Conservation (phyloP, 1,284 basidiomycete genomes). For the Marasmius tenuissimus region DNA sequence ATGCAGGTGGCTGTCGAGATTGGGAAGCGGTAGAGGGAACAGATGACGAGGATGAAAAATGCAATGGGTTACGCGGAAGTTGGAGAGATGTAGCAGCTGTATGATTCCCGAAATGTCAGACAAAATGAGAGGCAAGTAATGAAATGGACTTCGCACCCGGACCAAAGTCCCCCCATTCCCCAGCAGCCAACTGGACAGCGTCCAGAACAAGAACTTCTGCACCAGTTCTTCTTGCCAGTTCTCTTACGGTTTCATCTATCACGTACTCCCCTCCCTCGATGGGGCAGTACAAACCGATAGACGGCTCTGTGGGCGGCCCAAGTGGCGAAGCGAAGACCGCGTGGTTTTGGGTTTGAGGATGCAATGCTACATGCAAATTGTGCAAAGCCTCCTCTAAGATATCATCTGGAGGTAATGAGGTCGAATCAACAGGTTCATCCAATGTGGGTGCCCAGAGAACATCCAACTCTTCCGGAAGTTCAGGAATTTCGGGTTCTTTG, state of each 20-base stretch:
- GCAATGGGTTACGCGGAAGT: conserved; percentile 69
- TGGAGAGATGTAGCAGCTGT: conserved; percentile 65
- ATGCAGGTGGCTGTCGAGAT: conserved; percentile 20
- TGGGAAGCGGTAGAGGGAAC: conserved; percentile 13
- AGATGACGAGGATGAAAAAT: conserved; percentile 47
- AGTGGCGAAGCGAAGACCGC: conserved; percentile 57
- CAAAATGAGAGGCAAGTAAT: conserved; percentile 13
- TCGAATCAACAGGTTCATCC: conserved; percentile 21
- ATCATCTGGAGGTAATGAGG: conserved; percentile 48
- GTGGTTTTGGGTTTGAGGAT: conserved; percentile 76
- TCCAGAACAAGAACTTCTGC: conserved; percentile 84
- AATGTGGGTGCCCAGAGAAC: conserved; percentile 65
- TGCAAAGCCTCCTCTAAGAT: conserved; percentile 72
- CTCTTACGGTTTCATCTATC: conserved; percentile 73
- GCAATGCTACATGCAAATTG: conserved; percentile 71
- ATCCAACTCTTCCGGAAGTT: conserved; percentile 54
- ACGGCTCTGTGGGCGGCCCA: conserved; percentile 65
- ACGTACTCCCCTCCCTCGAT: conserved; percentile 78
- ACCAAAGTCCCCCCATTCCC: conserved; percentile 76
- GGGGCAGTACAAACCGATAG: conserved; percentile 79
- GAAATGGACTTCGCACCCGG: conserved; percentile 45
- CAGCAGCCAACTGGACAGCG: conserved; percentile 77
- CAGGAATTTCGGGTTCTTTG: conserved; percentile 39
- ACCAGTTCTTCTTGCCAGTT: conserved; percentile 68
- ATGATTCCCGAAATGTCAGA: conserved; percentile 1